phyloP scores from a whole-genome alignment of 352 stramenopile species.

The Phytophthora sp. region DNA sequence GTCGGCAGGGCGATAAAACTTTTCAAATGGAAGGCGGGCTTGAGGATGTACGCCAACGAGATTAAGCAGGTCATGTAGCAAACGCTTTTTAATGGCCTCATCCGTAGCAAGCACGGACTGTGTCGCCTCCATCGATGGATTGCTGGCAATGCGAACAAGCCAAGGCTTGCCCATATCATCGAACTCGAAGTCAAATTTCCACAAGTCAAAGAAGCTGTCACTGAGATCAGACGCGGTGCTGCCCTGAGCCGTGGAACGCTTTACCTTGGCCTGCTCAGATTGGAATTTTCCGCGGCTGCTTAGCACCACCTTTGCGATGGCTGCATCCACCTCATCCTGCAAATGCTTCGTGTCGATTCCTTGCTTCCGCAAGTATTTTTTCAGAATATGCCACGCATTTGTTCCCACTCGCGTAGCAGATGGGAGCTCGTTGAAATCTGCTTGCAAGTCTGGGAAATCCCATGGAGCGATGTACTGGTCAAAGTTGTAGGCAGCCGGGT shows the following conservation, averaged over 20 bases:
- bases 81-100: constrained; percentile 64
- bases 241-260: constrained; percentile 42
- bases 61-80: constrained; percentile 74
- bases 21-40: constrained; percentile 58
- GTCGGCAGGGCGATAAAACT: constrained; percentile 57
- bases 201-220: constrained; percentile 94
- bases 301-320: constrained; percentile 63
- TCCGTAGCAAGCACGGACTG: constrained; percentile 68
- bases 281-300: constrained; percentile 68
- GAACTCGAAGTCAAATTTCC: constrained; percentile 97
- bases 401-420: constrained; percentile 54
- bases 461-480: constrained; percentile 73
- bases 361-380: constrained; percentile 60
- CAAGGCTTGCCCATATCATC: constrained; percentile 94
- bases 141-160: constrained; percentile 90
- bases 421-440: constrained; percentile 68
- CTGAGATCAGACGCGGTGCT: constrained; percentile 41
- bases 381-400: constrained; percentile 74
- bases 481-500: constrained; percentile 66
- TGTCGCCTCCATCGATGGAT: constrained; percentile 61
- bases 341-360: constrained; percentile 70
- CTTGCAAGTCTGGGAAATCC: constrained; percentile 72
- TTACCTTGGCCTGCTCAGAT: constrained; percentile 48
- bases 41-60: constrained; percentile 75
- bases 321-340: constrained; percentile 70